Evolutionary conservation across 176 grass and related monocot genomes (phyloP), one percentile per base, ranked within the genome.

Genomic region (Eragrostis curvula): DNA sequence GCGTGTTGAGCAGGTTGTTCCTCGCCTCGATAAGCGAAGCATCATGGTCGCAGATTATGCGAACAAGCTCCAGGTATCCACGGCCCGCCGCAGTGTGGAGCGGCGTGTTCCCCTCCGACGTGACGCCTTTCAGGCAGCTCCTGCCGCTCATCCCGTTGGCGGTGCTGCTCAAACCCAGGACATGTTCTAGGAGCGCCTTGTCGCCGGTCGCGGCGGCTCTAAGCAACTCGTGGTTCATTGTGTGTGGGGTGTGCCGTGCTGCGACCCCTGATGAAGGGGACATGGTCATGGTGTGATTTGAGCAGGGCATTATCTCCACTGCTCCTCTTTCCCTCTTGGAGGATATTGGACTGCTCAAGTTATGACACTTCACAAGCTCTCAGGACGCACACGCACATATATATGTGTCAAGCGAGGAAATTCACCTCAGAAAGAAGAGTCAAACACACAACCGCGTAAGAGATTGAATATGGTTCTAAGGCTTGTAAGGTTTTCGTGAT

Each of bases 1-100:
- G 85, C 27, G 85, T 87, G 50, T 87, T 73, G 24, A 44, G 72
- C 5, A 48, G 41, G 61, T 48, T 76, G 85, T 82, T 87, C 64
- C 41, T 49, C 11, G 41, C 7, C 64, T 1, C 43, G 40, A 82
- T 15, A 24, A 87, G 79, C 12, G 81, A 84, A 3, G 32, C 60
- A 12, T 84, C 71, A 1, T 55, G 47, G 9, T 3, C 13, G 71
- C 81, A 84, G 9, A 84, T 67, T 13, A 75, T 32, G 32, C 32
- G 47, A 8, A 56, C 81, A 4, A 30, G 70, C n/a, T 75, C 81
- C 81, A 67, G 49, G 45, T 67, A 67, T 5, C 81, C 81, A 9
- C 71, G 60, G 9, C 71, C 61, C 36, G 81, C 71, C 16, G 71
- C 71, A 5, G 39, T 75, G 2, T 84, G 81, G 36, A 84, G 81